phyloP scores from a whole-genome alignment of 345 rosid species.

The Acer saccharum region DNA sequence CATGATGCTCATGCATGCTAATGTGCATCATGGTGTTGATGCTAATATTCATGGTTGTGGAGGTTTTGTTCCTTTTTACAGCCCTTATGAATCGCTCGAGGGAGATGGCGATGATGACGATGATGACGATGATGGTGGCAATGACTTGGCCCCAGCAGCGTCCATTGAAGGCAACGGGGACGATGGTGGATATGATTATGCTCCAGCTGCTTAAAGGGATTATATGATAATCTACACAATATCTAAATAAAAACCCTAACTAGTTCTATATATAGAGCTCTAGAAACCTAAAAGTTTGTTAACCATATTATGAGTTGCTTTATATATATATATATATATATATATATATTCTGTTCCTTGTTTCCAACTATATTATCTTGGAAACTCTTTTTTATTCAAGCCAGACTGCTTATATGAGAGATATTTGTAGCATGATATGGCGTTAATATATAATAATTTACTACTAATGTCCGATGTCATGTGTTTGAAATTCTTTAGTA shows the following conservation, averaged over 20 bases:
- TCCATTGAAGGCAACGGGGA: constrained; percentile 14
- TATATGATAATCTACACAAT: background rate
- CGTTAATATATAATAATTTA: background rate
- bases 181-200: constrained; percentile 30
- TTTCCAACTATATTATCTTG: background rate
- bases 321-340: too few relatives aligned
- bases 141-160: constrained; percentile 17
- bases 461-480: background rate
- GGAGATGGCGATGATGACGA: constrained; percentile 15
- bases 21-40: constrained; percentile 5
- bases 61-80: background rate
- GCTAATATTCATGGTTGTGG: background rate
- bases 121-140: constrained; percentile 6
- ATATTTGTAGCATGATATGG: background rate
- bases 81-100: background rate
- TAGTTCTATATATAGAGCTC: background rate
- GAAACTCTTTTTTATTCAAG: background rate
- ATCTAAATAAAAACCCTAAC: constrained; percentile 1
- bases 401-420: background rate
- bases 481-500: background rate
- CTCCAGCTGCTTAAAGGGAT: constrained; percentile 33
- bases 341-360: background rate
- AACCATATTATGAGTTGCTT: background rate
- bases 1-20: constrained; percentile 1
- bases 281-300: too few relatives aligned